Evolutionary conservation across 2,329 filamentous ascomycete genomes (phyloP).

Genomic region (Passalora sequoiae): DNA sequence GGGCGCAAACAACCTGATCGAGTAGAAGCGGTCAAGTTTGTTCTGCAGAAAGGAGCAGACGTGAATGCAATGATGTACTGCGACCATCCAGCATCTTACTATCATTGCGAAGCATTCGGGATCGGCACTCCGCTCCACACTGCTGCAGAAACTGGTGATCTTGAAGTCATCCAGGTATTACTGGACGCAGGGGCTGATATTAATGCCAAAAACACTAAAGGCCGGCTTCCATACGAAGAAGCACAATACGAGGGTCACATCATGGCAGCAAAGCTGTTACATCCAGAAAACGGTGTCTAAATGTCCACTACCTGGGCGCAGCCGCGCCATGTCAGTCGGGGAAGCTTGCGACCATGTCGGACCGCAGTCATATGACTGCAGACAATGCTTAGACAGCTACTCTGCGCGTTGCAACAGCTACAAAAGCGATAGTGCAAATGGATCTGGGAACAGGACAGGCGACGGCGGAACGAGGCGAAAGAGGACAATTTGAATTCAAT

Average conservation of each 20-base stretch:
- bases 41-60: slow-evolving; percentile 7
- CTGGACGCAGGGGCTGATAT: slow-evolving; percentile 6
- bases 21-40: slow-evolving; percentile 1
- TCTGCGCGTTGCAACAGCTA: too few species aligned
- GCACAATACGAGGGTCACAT: slow-evolving; percentile 3
- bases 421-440: too few species aligned
- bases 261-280: slow-evolving; percentile 3
- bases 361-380: too few species aligned
- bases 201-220: slow-evolving; percentile 1
- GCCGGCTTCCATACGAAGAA: slow-evolving; percentile 4
- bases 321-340: too few species aligned
- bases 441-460: too few species aligned
- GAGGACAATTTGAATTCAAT: too few species aligned
- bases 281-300: too few species aligned
- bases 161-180: slow-evolving; percentile 7
- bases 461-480: too few species aligned
- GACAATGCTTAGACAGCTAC: too few species aligned
- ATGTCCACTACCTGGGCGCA: too few species aligned
- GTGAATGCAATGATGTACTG: slow-evolving; percentile 11
- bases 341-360: too few species aligned
- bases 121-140: slow-evolving; percentile 9
- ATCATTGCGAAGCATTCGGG: slow-evolving; percentile 6
- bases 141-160: slow-evolving; percentile 3
- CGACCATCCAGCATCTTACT: slow-evolving; percentile 4
- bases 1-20: slow-evolving; percentile 6